These are phyloP conservation scores for Penicillium janthinellum DNA, from an alignment of 2,329 filamentous ascomycete species.

Conservation along the genomic window DNA sequence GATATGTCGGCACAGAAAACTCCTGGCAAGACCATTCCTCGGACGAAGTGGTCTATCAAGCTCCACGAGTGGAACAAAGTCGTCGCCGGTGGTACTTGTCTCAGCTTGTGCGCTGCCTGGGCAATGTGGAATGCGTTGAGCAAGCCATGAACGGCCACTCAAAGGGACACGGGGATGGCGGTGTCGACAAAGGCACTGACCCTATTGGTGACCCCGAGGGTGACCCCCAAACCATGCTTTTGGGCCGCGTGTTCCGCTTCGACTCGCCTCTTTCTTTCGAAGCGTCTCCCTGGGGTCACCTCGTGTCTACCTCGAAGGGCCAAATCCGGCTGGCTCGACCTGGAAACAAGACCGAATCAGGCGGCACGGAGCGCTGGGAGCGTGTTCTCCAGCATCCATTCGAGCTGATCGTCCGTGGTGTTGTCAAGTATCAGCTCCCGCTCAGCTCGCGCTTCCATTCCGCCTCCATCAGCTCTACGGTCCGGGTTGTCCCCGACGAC, in stretches of 20 bases:
- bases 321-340: slow-evolving; percentile 80
- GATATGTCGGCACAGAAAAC: slow-evolving; percentile 70
- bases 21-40: slow-evolving; percentile 41
- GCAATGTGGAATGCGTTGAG: slow-evolving; percentile 22
- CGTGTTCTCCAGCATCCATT: slow-evolving; percentile 88
- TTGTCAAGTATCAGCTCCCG: slow-evolving; percentile 77
- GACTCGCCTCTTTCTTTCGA: slow-evolving; percentile 89
- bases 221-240: slow-evolving; percentile 77
- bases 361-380: slow-evolving; percentile 86
- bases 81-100: slow-evolving; percentile 37
- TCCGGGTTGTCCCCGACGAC: slow-evolving; percentile 43
- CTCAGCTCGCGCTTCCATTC: slow-evolving; percentile 58
- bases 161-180: slow-evolving; percentile 22
- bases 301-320: slow-evolving; percentile 71
- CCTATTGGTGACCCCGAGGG: slow-evolving; percentile 58
- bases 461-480: slow-evolving; percentile 49
- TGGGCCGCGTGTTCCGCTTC: slow-evolving; percentile 85
- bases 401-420: slow-evolving; percentile 86
- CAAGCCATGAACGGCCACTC: slow-evolving; percentile 19
- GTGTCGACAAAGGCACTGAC: slow-evolving; percentile 61
- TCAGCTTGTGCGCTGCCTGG: slow-evolving; percentile 30
- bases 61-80: slow-evolving; percentile 38
- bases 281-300: slow-evolving; percentile 79
- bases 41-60: slow-evolving; percentile 23
- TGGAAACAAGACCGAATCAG: slow-evolving; percentile 81